Base-by-base conservation (phyloP, 2,329 filamentous ascomycete species). In the Exophiala alcalophila region DNA sequence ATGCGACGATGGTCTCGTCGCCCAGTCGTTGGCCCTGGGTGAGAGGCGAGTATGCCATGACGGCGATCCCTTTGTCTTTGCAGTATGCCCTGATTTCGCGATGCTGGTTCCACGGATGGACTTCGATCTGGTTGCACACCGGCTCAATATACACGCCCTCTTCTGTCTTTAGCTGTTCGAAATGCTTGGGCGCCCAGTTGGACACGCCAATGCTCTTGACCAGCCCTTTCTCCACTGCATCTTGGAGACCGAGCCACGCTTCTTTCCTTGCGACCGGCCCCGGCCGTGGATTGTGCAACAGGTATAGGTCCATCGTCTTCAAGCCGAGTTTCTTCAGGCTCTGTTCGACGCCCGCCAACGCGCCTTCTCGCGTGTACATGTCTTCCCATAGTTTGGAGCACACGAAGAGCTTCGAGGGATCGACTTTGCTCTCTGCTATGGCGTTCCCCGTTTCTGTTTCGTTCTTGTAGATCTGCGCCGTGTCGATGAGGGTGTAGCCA, bases 361-460 rank as follows among this genome's bases (percentile, higher is more conserved):
- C 80, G 15, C 30, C 38, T 10, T 40, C 36, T 5, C 46, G 49
- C 10, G 76, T 77, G 64, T 83, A 81, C 28, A 84, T 90, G 34
- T 84, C 87, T 59, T 81, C 83, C 86, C 87, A 94, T 25, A 90
- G 76, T 74, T 94, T 94, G 58, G 81, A 86, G 44, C 86, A 85
- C 23, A 86, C 62, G 60, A 82, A 88, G 31, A 89, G 57, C 7
- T 84, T 70, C 11, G 71, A 63, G 15, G 80, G 73, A 3, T 71
- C 64, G 6, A 86, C 52, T 0, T 70, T 70, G 3, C 76, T 80
- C 43, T 74, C 59, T 16, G 66, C 65, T 14, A 86, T 63, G 1
- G 83, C 82, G 34, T 75, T 66, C 2, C 82, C 80, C 30, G 87
- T 81, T 57, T 81, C 72, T 8, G 65, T 60, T 57, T 88, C 84